Base-by-base conservation (phyloP, 2,329 filamentous ascomycete genomes). In the Teratosphaeria nubilosa region DNA sequence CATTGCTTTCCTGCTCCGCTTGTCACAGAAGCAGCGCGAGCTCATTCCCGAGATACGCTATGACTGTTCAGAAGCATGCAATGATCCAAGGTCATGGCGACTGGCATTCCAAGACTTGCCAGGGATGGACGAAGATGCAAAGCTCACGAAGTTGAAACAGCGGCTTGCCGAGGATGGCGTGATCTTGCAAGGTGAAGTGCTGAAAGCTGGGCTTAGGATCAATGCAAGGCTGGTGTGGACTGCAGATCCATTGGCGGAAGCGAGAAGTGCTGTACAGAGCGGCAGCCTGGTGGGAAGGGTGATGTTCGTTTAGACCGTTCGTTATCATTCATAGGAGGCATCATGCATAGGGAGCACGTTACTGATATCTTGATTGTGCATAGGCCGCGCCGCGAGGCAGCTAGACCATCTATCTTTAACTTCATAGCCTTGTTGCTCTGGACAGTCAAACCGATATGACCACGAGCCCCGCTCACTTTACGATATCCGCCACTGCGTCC, bases 401-500 rank as follows among this genome's bases (percentile, higher is more conserved):
- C 4, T 20, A 41, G 32, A 22, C 31, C 32, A 34, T 31, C 25
- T 27, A 14, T 53, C 13, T 13, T 53, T 20, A n/a, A 32, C n/a
- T 16, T 22, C 32, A 41, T 14, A 5, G 41, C 51, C 27, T 13
- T n/a, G 16, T n/a, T 53, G 51, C 11, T 32, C 5, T 27, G 25
- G 51, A 24, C 7, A 53, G 51, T 30, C 22, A 53, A 32, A 53
- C n/a, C n/a, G 22, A 48, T 10, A 48, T 48, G 34, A 25, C 27
- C 27, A 30, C 27, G 7, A 30, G 34, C 9, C 34, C 34, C 14
- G n/a, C 41, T 41, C 32, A 58, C 25, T 34, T 54, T 20, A 92
- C 80, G 63, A 95, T 72, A 57, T 90, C 91, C 57, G 91, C 84
- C 60, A 88, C 86, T 54, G 88, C 86, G 69, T 95, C 91, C 1